Evolutionary conservation across 2,329 filamentous ascomycete genomes (phyloP).

Genomic region (Teratosphaeria nubilosa): DNA sequence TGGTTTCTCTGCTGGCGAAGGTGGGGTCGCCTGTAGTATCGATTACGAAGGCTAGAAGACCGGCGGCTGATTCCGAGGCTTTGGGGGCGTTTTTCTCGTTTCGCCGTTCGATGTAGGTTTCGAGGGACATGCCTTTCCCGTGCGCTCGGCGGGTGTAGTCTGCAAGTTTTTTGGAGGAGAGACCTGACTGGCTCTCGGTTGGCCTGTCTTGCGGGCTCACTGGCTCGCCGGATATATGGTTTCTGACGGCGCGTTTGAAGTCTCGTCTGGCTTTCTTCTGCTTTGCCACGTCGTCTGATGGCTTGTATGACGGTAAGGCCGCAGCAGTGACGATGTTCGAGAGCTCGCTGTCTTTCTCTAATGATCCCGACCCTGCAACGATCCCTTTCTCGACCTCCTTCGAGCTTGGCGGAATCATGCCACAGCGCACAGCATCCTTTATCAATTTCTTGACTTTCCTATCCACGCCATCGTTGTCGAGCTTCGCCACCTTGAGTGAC

Average conservation of each 20-base stretch:
- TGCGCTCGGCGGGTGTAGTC: slow-evolving; percentile 26
- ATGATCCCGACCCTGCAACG: background rate
- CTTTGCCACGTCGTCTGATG: background rate
- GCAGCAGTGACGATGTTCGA: background rate
- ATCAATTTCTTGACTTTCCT: background rate
- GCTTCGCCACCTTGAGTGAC: background rate
- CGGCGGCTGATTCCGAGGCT: background rate
- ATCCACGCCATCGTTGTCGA: background rate
- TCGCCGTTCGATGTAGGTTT: slow-evolving; percentile 20
- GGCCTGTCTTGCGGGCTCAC: background rate
- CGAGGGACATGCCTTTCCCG: slow-evolving; percentile 28
- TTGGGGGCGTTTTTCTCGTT: slow-evolving; percentile 10
- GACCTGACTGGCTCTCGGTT: slow-evolving; percentile 1
- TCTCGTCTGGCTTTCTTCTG: slow-evolving; percentile 9
- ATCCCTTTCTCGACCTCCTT: background rate
- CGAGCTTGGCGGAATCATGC: slow-evolving; percentile 2
- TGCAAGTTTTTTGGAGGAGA: slow-evolving; percentile 20
- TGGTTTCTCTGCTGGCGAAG: background rate
- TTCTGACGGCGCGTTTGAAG: slow-evolving; percentile 10
- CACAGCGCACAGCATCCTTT: background rate
- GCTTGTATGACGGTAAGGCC: background rate
- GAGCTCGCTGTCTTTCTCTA: background rate
- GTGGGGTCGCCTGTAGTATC: slow-evolving; percentile 10
- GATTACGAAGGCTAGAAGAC: slow-evolving; percentile 6
- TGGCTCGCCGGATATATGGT: slow-evolving; percentile 4